Conservation (phyloP, 306 rosid species). For the Cucumis sativus region DNA sequence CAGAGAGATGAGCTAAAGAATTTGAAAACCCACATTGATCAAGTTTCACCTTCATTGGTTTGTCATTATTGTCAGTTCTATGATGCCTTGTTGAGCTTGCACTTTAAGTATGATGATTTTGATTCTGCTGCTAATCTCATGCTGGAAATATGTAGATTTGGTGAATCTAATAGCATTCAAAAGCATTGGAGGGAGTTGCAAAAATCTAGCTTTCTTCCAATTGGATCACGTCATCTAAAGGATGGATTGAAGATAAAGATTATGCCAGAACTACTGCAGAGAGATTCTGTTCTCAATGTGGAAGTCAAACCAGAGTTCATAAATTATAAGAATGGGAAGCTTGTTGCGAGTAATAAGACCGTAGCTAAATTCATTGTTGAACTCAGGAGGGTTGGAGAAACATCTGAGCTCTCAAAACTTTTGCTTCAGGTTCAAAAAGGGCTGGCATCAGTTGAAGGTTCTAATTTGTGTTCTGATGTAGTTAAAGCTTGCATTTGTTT, state of each 20-base stretch:
- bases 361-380: conserved; percentile 47
- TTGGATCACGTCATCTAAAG: conserved; percentile 59
- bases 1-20: conserved; percentile 61
- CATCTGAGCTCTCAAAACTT: conserved; percentile 52
- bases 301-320: conserved; percentile 50
- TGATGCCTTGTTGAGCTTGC: conserved; percentile 71
- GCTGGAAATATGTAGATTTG: conserved; percentile 38
- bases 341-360: conserved; percentile 45
- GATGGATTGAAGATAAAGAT: conserved; percentile 41
- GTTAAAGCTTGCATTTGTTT: conserved; percentile 54
- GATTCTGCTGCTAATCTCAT: conserved; percentile 59
- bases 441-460: conserved; percentile 32
- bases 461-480: conserved; percentile 40
- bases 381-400: conserved; percentile 34
- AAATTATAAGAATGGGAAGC: conserved; percentile 43
- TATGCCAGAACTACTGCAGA: conserved; percentile 48
- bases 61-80: conserved; percentile 54
- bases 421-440: conserved; percentile 36
- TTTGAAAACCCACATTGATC: conserved; percentile 37
- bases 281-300: conserved; percentile 53
- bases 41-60: conserved; percentile 29
- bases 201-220: conserved; percentile 38
- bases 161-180: conserved; percentile 16
- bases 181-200: conserved; percentile 18
- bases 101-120: conserved; percentile 60